phyloP scores from a whole-genome alignment of 768 basidiomycete genomes.

The Leccinellum luteum region DNA sequence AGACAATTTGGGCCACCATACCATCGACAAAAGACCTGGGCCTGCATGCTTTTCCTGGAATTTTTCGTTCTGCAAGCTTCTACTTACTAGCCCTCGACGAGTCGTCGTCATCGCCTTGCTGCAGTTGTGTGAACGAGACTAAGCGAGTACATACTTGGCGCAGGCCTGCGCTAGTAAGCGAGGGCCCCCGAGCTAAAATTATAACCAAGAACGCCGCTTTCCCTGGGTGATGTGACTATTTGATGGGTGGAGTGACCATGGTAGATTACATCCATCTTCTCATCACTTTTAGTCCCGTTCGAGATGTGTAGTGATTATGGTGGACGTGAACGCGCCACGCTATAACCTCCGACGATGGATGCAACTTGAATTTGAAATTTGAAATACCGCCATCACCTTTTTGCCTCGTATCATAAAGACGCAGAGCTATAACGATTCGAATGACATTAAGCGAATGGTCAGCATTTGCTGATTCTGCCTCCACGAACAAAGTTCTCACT shows the following conservation, averaged over 20 bases:
- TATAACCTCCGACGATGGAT: too few species aligned
- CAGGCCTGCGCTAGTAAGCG: conserved; percentile 47
- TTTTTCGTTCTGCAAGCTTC: conserved; percentile 61
- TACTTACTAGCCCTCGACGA: conserved; percentile 70
- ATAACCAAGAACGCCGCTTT: conserved; percentile 73
- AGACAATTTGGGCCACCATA: conserved; percentile 51
- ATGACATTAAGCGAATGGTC: too few species aligned
- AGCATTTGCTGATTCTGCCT: too few species aligned
- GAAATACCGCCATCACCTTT: not conserved
- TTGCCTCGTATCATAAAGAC: too few species aligned
- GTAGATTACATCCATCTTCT: not conserved
- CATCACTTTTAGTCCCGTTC: too few species aligned
- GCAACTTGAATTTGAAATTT: too few species aligned
- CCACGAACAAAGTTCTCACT: too few species aligned
- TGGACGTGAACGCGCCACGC: too few species aligned
- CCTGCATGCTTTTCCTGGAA: conserved; percentile 86
- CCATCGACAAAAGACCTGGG: conserved; percentile 85
- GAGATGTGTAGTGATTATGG: too few species aligned
- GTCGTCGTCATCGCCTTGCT: conserved; percentile 73
- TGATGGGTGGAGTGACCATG: not conserved
- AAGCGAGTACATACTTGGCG: conserved; percentile 71
- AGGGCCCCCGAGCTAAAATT: conserved; percentile 1
- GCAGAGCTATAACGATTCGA: too few species aligned
- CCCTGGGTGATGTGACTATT: conserved; percentile 73
- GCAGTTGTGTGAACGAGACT: conserved; percentile 89